Conservation (phyloP, 306 rosid species). For the Rosa multiflora region DNA sequence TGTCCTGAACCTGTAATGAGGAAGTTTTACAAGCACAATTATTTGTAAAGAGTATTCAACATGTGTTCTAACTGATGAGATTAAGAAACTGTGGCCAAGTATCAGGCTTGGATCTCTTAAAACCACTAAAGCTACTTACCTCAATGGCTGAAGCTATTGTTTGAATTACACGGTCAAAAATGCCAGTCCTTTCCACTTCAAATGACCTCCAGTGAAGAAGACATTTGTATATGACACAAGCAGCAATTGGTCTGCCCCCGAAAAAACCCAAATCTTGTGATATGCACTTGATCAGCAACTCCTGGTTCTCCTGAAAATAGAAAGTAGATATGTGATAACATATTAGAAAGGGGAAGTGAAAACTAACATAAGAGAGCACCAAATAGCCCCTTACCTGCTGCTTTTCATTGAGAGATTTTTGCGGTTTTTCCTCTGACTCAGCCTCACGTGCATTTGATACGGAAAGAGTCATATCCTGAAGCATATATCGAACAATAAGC, state of each 20-base stretch:
- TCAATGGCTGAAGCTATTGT: slow-evolving; percentile 93
- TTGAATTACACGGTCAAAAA: slow-evolving; percentile 95
- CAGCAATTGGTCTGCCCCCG: slow-evolving; percentile 93
- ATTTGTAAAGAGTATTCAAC: slow-evolving; percentile 22
- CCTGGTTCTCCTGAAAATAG: slow-evolving; percentile 92
- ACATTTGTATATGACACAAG: slow-evolving; percentile 92
- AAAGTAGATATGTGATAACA: slow-evolving; percentile 25
- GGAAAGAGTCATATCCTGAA: slow-evolving; percentile 79
- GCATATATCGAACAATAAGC: slow-evolving; percentile 20
- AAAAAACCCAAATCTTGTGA: slow-evolving; percentile 97
- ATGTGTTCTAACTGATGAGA: slow-evolving; percentile 11
- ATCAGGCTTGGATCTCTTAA: neutral
- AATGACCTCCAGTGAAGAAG: slow-evolving; percentile 99
- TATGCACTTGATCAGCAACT: slow-evolving; percentile 76
- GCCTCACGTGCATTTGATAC: slow-evolving; percentile 84
- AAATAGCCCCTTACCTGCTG: slow-evolving; percentile 74
- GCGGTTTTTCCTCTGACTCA: slow-evolving; percentile 98
- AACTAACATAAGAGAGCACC: slow-evolving; percentile 21
- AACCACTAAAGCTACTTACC: slow-evolving; percentile 45
- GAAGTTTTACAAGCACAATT: slow-evolving; percentile 29
- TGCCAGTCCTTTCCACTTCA: slow-evolving; percentile 96
- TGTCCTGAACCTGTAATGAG: slow-evolving; percentile 76
- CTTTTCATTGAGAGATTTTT: slow-evolving; percentile 95
- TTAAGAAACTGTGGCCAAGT: slow-evolving; percentile 23
- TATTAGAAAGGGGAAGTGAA: slow-evolving; percentile 22